Evolutionary conservation across 1,139 yeast genomes (phyloP).

Genomic region (Blastobotrys petasosporus): DNA sequence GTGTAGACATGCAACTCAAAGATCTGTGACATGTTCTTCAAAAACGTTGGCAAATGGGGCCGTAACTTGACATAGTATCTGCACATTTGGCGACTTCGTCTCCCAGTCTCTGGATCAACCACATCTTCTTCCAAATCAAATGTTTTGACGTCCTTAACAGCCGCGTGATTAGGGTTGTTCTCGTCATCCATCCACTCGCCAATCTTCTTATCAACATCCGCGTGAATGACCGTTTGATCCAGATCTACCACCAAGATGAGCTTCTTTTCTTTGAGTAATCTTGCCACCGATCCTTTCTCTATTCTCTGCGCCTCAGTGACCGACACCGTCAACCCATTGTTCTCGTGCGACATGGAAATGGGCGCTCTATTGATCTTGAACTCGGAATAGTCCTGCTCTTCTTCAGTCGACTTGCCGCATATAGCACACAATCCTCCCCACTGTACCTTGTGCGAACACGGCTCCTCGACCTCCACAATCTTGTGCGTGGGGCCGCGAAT

Average conservation of each 20-base stretch:
- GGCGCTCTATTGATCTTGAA: constrained; percentile 75
- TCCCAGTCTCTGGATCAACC: constrained; percentile 30
- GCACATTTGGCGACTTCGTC: constrained; percentile 39
- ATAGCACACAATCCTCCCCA: constrained; percentile 93
- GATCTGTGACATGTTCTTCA: constrained; percentile 52
- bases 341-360: constrained; percentile 84
- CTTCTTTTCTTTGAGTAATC: constrained; percentile 58
- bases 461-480: constrained; percentile 60
- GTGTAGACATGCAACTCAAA: constrained; percentile 95
- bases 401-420: constrained; percentile 83
- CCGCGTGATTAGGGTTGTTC: constrained; percentile 73
- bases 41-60: constrained; percentile 76
- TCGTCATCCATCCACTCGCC: constrained; percentile 94
- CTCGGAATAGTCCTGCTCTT: constrained; percentile 70
- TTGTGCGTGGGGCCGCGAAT: constrained; percentile 44
- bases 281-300: constrained; percentile 59
- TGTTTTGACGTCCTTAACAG: constrained; percentile 72
- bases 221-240: constrained; percentile 96
- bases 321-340: constrained; percentile 78
- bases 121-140: constrained; percentile 77
- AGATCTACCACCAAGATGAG: constrained; percentile 89
- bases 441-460: constrained; percentile 92
- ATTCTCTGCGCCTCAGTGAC: constrained; percentile 80
- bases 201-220: constrained; percentile 95
- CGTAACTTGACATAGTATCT: constrained; percentile 91